Evolutionary conservation across 2,329 filamentous ascomycete species (phyloP), one percentile per base, ranked within the genome.

Genomic region (Pseudogymnoascus sp.): DNA sequence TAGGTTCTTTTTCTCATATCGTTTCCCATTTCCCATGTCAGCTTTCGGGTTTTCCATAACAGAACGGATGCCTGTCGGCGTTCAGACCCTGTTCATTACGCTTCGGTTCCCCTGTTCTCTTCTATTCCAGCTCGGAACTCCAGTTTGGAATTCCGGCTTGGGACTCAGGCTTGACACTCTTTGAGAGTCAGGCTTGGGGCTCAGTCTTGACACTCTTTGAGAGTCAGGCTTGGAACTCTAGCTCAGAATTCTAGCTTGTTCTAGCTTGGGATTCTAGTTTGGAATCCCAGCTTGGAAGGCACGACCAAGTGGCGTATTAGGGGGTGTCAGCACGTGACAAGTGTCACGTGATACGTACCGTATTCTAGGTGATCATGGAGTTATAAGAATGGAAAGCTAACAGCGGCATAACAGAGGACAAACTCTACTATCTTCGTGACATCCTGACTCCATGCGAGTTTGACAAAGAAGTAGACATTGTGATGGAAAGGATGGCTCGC

Each of bases 351-450:
- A 31, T 6, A 13, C 4, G 2, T 7, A 54, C 11, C 1, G 8
- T 54, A 4, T 28, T 31, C 48, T 21, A 3, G 16, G 11, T 28
- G 45, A 19, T 57, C 28, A n/a, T 57, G 28, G 16, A n/a, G 16
- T 34, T 57, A 57, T 36, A 28, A 21, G 48, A 34, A 57, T 34
- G 48, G n/a, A 57, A 13, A 54, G 23, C 51, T 57, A 6, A 57
- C 51, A 57, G n/a, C 16, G 51, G 28, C 10, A 57, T 57, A 34
- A 31, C 5, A 57, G 69, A 70, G 63, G 31, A 43, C 36, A 70
- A 68, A 41, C 60, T 70, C 43, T 68, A 65, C 62, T 69, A 68
- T 63, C 64, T 68, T 51, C 63, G 63, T 21, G 68, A 70, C 16
- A 57, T 64, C 4, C 39, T 54, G 8, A 48, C 63, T 14, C 63